Evolutionary conservation across 225 moss, liverwort and hornwort genomes (phyloP), one percentile per base, ranked within the genome.

Genomic region (Polytrichum commune): DNA sequence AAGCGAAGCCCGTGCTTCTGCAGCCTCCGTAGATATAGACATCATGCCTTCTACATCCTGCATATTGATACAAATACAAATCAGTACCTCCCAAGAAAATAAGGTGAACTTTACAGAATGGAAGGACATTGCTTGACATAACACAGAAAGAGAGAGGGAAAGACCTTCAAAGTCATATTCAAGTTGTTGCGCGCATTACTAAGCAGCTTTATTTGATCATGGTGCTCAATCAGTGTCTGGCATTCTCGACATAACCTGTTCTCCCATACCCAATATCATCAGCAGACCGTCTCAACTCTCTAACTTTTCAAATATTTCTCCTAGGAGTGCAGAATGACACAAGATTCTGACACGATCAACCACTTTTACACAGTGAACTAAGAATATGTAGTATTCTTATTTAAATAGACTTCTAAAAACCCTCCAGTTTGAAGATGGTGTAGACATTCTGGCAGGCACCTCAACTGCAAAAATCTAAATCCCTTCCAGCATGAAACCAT

Each of bases 1-100:
- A 64, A 98, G 88, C 62, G 95, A 95, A 53, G 90, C 87, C 73
- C 92, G 84, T 74, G 98, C 98, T 86, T 93, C 98, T 71, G 91
- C 88, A 68, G 95, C 98, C 85, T 98, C 98, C 65, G 92, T 91
- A 70, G 95, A 95, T 75, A 98, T 98, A 70, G 95, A 98, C 98
- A 98, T 98, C 98, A 98, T 98, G 78, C 98, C 98, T 79, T 98
- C 93, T 46, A 95, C 91, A 86, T 98, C 98, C 93, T 98, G 89
- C 33, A 80, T 72, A 29, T 66, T 71, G 29, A 19, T 55, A 38
- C 8, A 58, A 29, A 20, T 9, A 30, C 7, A 9, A 24, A 10
- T 62, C 58, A 46, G 4, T 2, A 32, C 54, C 56, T 60, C 28
- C 70, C 70, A 27, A 29, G 25, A 60, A 54, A 28, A 2, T 54